phyloP scores from a whole-genome alignment of 441 rosid species.

The Populus hybrid region DNA sequence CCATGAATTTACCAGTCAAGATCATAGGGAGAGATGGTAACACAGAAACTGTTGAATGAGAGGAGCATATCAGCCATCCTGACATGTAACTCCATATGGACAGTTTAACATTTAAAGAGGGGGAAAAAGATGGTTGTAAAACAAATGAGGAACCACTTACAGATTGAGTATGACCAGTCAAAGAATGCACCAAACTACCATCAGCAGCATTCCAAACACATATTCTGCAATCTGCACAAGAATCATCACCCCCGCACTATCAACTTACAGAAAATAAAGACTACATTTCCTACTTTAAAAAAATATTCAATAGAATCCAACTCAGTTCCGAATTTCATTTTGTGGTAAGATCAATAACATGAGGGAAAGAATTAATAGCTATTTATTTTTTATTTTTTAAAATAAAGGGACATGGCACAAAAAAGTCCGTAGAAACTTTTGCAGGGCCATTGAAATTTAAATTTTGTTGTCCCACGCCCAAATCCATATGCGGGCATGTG shows the following conservation, averaged over 20 bases:
- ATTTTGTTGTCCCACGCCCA: neutral
- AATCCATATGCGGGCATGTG: neutral
- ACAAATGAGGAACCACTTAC: conserved; percentile 47
- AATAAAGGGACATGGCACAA: neutral
- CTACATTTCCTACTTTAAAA: neutral
- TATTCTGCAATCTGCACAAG: conserved; percentile 91
- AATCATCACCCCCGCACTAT: neutral
- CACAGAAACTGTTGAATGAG: neutral
- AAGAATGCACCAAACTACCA: conserved; percentile 93
- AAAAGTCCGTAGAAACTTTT: neutral
- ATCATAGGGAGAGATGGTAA: neutral
- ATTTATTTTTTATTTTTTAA: too few relatives aligned
- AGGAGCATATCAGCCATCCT: neutral
- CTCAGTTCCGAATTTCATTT: neutral
- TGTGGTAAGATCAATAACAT: neutral
- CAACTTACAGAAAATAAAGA: neutral
- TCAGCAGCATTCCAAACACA: conserved; percentile 99
- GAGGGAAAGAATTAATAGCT: neutral
- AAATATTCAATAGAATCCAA: conserved; percentile 6
- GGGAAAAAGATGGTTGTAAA: neutral
- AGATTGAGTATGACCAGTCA: conserved; percentile 94
- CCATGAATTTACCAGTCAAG: neutral
- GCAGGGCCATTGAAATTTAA: neutral
- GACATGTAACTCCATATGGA: neutral
- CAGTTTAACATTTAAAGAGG: neutral